Base-by-base conservation (phyloP, 768 basidiomycete species). In the Leccinum imitatum region DNA sequence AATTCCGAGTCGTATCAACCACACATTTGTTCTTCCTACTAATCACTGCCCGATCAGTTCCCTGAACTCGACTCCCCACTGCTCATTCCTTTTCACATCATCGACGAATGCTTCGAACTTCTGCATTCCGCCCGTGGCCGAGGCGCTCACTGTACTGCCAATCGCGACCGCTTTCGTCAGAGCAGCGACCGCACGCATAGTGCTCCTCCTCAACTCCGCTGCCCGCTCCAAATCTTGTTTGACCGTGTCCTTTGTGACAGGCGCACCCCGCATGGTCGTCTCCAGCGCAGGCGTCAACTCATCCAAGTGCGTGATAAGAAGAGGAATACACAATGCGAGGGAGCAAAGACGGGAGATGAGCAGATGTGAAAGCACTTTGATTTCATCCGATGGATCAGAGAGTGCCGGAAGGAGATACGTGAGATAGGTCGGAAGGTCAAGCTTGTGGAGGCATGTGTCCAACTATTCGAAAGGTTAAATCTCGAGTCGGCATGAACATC, bases 301-400 rank as follows among this genome's bases (percentile, higher is more conserved):
- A 64, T 95, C 93, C 59, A 98, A 80, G 25, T 90, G 84, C 63
- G 90, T 90, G n/a, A 73, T 57, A 6, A 73, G 65, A 27, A 71
- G 71, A 1, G 71, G 69, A 6, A 57, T 62, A 44, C 67, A 72
- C 19, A 69, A 47, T 1, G 89, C 81, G 25, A 98, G 86, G 33
- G 90, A 87, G 8, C 93, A 86, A 15, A 98, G 84, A 10, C 95
- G 87, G 80, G 93, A 92, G 41, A 98, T 82, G 79, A 96, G 90
- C 85, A 99, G 92, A 74, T 96, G 93, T 55, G 89, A 94, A 60
- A 98, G 85, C 50, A 98, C 93, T 75, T 98, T 98, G 79, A 99
- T 92, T 72, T 98, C 97, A 71, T 98, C 95, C 5, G 91, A 91
- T 57, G 90, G 88, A 72, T 99, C 97, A 2, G 82, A 78, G 13